Conservation (phyloP, 1,139 yeast species). For the Zygosaccharomyces pseudobailii region DNA sequence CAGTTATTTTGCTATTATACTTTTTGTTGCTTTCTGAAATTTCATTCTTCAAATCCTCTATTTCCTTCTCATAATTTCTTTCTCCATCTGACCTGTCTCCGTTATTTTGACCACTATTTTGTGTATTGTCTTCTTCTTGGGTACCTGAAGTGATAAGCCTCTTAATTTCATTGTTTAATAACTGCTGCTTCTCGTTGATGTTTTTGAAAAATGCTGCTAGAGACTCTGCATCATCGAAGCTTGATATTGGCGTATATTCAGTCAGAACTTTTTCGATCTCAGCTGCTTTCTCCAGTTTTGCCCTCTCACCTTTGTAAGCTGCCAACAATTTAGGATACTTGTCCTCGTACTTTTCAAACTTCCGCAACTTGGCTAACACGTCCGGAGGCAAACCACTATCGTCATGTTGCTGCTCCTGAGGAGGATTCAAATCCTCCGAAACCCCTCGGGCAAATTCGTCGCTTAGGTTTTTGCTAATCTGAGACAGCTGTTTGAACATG, state of each 20-base stretch:
- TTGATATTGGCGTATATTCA: slow-evolving; percentile 77
- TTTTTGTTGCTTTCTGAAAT: not conserved
- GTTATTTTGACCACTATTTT: slow-evolving; percentile 2
- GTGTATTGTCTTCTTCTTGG: slow-evolving; percentile 8
- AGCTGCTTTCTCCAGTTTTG: slow-evolving; percentile 56
- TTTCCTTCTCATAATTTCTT: slow-evolving; percentile 8
- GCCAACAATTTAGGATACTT: slow-evolving; percentile 78
- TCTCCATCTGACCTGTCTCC: slow-evolving; percentile 9
- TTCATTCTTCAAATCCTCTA: not conserved
- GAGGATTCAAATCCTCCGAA: slow-evolving; percentile 25
- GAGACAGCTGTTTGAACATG: slow-evolving; percentile 61
- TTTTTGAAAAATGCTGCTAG: slow-evolving; percentile 68
- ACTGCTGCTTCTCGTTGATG: slow-evolving; percentile 53
- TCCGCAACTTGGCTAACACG: slow-evolving; percentile 58
- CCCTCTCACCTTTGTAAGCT: slow-evolving; percentile 80
- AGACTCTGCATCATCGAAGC: slow-evolving; percentile 60
- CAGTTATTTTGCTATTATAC: slow-evolving; percentile 14
- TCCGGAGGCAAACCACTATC: slow-evolving; percentile 47
- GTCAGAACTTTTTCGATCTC: slow-evolving; percentile 65
- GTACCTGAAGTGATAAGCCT: slow-evolving; percentile 27
- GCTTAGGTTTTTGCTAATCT: slow-evolving; percentile 60
- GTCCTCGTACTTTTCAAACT: slow-evolving; percentile 82
- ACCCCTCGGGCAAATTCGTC: slow-evolving; percentile 46
- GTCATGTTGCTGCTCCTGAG: slow-evolving; percentile 29
- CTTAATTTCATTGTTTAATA: slow-evolving; percentile 44